Conservation (phyloP, 2,329 filamentous ascomycete genomes). For the Hirsutella thompsonii region DNA sequence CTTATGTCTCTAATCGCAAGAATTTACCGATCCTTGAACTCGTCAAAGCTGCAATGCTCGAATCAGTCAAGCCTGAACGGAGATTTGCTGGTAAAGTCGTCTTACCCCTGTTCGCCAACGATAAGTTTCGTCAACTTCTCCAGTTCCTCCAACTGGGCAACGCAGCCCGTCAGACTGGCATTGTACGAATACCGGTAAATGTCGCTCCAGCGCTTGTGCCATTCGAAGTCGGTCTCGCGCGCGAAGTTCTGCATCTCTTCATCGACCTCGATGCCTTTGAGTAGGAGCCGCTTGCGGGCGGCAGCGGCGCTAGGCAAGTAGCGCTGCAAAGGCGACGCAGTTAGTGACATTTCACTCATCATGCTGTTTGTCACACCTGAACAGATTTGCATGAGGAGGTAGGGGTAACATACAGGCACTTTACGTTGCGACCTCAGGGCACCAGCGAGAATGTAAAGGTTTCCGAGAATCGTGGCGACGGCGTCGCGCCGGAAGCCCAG, state of each 20-base stretch:
- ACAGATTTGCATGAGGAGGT: too few relatives aligned
- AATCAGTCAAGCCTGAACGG: not conserved
- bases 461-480: conserved; percentile 43
- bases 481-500: conserved; percentile 40
- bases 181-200: conserved; percentile 44
- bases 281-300: conserved; percentile 36
- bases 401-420: conserved; percentile 36
- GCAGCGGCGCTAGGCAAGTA: conserved; percentile 44
- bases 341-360: too few relatives aligned
- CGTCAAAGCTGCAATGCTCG: conserved; percentile 11
- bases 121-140: conserved; percentile 45
- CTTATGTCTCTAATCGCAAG: too few relatives aligned
- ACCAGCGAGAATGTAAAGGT: conserved; percentile 44
- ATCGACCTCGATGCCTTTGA: conserved; percentile 36
- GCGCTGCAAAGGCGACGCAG: conserved; percentile 15
- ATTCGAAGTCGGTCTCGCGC: conserved; percentile 12
- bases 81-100: not conserved
- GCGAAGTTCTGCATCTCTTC: conserved; percentile 12
- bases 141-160: conserved; percentile 39
- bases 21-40: conserved; percentile 6
- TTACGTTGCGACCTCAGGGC: conserved; percentile 35
- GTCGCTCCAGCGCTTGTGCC: conserved; percentile 37
- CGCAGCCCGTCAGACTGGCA: conserved; percentile 39
- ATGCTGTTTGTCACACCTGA: too few relatives aligned
- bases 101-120: conserved; percentile 38